Conservation (phyloP, 1,284 basidiomycete species). For the Pascua sp. region DNA sequence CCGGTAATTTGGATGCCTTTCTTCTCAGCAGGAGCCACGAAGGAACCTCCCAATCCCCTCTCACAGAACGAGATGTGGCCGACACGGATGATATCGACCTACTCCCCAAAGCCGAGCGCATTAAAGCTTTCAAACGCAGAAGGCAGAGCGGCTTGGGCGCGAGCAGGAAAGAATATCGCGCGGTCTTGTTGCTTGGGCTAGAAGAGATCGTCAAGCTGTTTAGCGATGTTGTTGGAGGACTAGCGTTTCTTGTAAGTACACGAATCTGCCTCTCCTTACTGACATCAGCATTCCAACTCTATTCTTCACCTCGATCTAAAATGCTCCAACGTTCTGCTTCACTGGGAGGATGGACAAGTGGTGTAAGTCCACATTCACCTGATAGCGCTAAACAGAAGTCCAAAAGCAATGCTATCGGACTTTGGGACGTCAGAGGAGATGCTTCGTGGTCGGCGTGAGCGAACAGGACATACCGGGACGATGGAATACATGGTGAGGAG, state of each 20-base stretch:
- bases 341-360: slow-evolving; percentile 83
- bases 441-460: slow-evolving; percentile 62
- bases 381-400: slow-evolving; percentile 29
- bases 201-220: slow-evolving; percentile 76
- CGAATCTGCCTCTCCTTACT: background rate
- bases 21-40: slow-evolving; percentile 62
- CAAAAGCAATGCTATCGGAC: slow-evolving; percentile 78
- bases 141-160: slow-evolving; percentile 39
- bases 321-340: slow-evolving; percentile 85
- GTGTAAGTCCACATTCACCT: slow-evolving; percentile 48
- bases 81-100: slow-evolving; percentile 54
- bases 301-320: slow-evolving; percentile 89
- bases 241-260: slow-evolving; percentile 72
- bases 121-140: slow-evolving; percentile 51
- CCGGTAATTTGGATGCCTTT: slow-evolving; percentile 75
- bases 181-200: slow-evolving; percentile 72
- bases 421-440: slow-evolving; percentile 91
- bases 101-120: slow-evolving; percentile 58
- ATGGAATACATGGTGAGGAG: slow-evolving; percentile 56
- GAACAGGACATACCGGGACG: slow-evolving; percentile 90
- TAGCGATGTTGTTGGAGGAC: slow-evolving; percentile 69
- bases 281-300: slow-evolving; percentile 68
- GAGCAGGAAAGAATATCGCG: slow-evolving; percentile 47
- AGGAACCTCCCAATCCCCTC: slow-evolving; percentile 13
- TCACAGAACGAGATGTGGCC: slow-evolving; percentile 24